A percentile compares a stretch with the other conserved stretches of the same genome.
These are phyloP conservation scores for Xylaria sp. DNA, from an alignment of 2,329 filamentous ascomycete species.

Conservation along the genomic window DNA sequence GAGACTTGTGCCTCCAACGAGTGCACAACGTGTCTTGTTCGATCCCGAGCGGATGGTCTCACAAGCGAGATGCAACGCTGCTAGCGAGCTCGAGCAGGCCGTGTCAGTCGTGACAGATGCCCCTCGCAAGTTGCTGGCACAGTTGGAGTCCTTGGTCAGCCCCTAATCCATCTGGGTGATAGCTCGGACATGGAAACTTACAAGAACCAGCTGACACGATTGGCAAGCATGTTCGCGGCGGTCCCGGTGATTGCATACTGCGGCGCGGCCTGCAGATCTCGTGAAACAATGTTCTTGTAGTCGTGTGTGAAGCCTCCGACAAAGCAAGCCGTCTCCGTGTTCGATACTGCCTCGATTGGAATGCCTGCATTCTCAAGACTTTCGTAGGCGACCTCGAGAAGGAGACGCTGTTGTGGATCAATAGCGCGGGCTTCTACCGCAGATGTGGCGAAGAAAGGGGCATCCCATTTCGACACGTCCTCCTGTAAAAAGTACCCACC, in stretches of 20 bases:
- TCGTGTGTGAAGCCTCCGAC: conserved; percentile 21
- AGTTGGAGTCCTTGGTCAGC: not conserved
- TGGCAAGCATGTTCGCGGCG: conserved; percentile 11
- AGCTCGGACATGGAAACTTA: not conserved
- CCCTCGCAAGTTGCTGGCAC: conserved; percentile 8
- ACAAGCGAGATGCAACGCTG: conserved; percentile 16
- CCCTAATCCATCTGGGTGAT: not conserved
- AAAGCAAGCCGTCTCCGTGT: conserved; percentile 18
- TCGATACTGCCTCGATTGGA: conserved; percentile 20
- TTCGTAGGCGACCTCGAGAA: conserved; percentile 16
- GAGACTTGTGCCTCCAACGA: conserved; percentile 17
- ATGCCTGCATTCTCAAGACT: conserved; percentile 20
- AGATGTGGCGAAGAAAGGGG: conserved; percentile 7
- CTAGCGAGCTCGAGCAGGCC: conserved; percentile 15
- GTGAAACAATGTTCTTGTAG: conserved; percentile 17
- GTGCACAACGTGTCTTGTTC: conserved; percentile 14
- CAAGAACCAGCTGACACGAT: conserved; percentile 22
- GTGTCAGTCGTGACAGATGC: conserved; percentile 20
- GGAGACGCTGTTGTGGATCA: conserved; percentile 2
- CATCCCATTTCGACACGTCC: conserved; percentile 14
- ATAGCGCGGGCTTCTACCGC: not conserved
- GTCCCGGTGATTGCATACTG: conserved; percentile 17
- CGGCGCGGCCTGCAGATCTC: conserved; percentile 13
- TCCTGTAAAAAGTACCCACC: conserved; percentile 17
- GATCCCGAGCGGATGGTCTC: conserved; percentile 6